These are phyloP conservation scores for Penicillium cosmopolitanum DNA, from an alignment of 495 filamentous ascomycete species.

Conservation along the genomic window DNA sequence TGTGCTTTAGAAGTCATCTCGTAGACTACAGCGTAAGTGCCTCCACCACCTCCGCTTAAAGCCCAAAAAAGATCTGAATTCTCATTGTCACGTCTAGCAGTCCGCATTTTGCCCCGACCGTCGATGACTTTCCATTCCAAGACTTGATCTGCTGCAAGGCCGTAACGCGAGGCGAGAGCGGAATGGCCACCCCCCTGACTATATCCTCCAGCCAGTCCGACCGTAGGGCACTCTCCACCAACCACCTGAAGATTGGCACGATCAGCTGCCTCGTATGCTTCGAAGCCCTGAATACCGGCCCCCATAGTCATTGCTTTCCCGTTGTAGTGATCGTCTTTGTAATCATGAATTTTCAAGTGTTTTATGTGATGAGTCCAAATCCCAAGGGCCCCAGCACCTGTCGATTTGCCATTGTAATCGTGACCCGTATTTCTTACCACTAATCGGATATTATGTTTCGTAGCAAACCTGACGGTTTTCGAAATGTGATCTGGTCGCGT, in stretches of 20 bases:
- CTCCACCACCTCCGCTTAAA: conserved; percentile 65
- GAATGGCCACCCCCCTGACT: conserved; percentile 65
- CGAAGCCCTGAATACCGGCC: conserved; percentile 37
- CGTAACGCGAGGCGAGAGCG: conserved; percentile 53
- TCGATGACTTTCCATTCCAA: conserved; percentile 66
- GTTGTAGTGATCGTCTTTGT: conserved; percentile 39
- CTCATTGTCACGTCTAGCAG: conserved; percentile 53
- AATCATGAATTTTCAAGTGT: conserved; percentile 40
- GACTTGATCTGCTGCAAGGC: conserved; percentile 65
- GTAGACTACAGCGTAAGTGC: conserved; percentile 64
- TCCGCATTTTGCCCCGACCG: conserved; percentile 49
- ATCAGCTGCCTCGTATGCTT: conserved; percentile 51
- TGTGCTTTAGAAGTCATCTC: conserved; percentile 54
- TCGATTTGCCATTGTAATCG: conserved; percentile 60
- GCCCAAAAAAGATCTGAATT: conserved; percentile 71
- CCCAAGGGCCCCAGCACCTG: conserved; percentile 55
- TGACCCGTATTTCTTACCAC: conserved; percentile 68
- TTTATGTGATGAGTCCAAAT: conserved; percentile 64
- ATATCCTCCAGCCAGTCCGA: conserved; percentile 59
- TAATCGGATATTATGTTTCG: conserved; percentile 59
- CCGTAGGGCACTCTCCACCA: conserved; percentile 39
- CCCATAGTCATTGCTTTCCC: conserved; percentile 59
- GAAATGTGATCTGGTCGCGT: conserved; percentile 33
- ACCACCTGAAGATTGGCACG: conserved; percentile 25
- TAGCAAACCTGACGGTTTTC: conserved; percentile 49